Percentiles rank a stretch among this genome's conserved stretches.
Evolutionary conservation across 2,329 filamentous ascomycete species (phyloP).

Genomic region (Ceratocystis ficicola): DNA sequence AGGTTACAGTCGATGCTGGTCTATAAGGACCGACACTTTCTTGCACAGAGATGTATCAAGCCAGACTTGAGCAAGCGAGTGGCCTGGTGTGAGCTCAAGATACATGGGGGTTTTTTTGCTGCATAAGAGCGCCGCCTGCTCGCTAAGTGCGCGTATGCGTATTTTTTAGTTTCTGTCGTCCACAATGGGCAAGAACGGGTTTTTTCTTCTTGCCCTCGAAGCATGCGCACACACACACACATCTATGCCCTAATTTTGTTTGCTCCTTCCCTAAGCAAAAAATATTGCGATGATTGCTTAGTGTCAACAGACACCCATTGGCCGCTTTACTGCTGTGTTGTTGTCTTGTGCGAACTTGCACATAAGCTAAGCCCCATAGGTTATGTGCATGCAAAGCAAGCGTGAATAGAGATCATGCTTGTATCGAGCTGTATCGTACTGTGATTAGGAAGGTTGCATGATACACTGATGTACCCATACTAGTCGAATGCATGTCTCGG

Average conservation of each 20-base stretch:
- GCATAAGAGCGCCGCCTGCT: neutral
- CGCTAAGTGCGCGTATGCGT: neutral
- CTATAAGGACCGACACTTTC: neutral
- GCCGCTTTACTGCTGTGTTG: neutral
- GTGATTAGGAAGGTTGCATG: neutral
- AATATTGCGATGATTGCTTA: neutral
- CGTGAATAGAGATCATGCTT: neutral
- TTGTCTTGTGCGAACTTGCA: neutral
- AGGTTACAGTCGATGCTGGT: neutral
- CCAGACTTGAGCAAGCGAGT: neutral
- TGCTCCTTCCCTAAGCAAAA: neutral
- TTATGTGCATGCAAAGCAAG: neutral
- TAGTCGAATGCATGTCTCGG: neutral
- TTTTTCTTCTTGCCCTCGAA: no score
- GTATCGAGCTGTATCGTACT: conserved; percentile 1
- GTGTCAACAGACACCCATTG: neutral
- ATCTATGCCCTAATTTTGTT: neutral
- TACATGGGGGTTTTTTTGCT: neutral
- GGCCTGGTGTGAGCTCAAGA: neutral
- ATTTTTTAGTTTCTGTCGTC: neutral
- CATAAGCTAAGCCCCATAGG: neutral
- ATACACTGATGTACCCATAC: neutral
- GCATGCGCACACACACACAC: neutral
- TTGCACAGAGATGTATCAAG: neutral
- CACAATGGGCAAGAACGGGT: no score